phyloP scores from a whole-genome alignment of 371 early-diverging fungal species.

The Fennellomyces sp. region DNA sequence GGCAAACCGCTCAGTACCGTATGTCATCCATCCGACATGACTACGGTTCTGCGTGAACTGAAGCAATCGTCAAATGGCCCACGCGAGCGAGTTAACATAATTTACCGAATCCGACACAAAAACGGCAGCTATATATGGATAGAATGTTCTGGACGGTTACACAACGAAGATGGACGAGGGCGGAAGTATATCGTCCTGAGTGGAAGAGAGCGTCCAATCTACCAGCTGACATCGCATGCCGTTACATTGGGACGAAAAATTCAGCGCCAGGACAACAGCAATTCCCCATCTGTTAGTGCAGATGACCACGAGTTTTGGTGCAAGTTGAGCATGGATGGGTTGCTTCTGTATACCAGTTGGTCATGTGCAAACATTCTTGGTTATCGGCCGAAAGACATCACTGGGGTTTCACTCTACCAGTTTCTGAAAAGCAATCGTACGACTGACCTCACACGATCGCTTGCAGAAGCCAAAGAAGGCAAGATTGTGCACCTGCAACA shows the following conservation, averaged over 20 bases:
- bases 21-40: slow-evolving; percentile 67
- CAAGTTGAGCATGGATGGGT: slow-evolving; percentile 62
- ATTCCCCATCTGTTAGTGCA: background rate
- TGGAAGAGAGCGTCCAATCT: slow-evolving; percentile 53
- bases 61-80: slow-evolving; percentile 42
- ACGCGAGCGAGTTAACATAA: slow-evolving; percentile 47
- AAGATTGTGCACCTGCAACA: slow-evolving; percentile 46
- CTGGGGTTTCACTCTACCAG: slow-evolving; percentile 62
- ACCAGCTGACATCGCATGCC: slow-evolving; percentile 28
- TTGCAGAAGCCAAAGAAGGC: slow-evolving; percentile 52
- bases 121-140: slow-evolving; percentile 62
- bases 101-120: slow-evolving; percentile 61
- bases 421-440: slow-evolving; percentile 55
- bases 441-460: slow-evolving; percentile 47
- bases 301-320: slow-evolving; percentile 58
- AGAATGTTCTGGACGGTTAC: slow-evolving; percentile 59
- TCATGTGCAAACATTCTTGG: slow-evolving; percentile 47
- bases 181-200: slow-evolving; percentile 66
- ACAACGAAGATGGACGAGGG: slow-evolving; percentile 60
- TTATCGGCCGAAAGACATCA: slow-evolving; percentile 41
- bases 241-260: slow-evolving; percentile 20
- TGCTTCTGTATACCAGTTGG: slow-evolving; percentile 55
- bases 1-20: slow-evolving; percentile 42
- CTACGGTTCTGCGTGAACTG: slow-evolving; percentile 64
- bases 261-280: background rate